phyloP scores from a whole-genome alignment of 345 rosid genomes.

The Lepidium sativum region DNA sequence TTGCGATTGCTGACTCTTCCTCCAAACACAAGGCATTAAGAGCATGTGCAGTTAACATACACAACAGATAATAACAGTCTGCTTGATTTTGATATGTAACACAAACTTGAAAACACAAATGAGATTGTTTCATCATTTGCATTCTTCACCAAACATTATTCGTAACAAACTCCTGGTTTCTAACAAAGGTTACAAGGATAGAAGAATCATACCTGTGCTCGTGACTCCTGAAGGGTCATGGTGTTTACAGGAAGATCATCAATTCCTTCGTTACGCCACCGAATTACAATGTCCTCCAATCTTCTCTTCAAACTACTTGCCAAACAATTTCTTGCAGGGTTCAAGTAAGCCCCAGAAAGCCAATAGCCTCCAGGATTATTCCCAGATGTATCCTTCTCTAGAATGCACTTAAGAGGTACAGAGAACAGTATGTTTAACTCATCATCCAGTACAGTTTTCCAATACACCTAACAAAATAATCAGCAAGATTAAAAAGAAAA shows the following conservation, averaged over 20 bases:
- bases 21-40: constrained; percentile 55
- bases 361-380: constrained; percentile 73
- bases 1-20: constrained; percentile 75
- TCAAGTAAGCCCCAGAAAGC: constrained; percentile 84
- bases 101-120: not conserved
- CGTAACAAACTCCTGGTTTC: not conserved
- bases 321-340: constrained; percentile 75
- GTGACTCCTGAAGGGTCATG: constrained; percentile 67
- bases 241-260: constrained; percentile 55
- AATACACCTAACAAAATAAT: constrained; percentile 51
- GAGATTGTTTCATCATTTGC: too few relatives aligned
- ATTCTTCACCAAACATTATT: not conserved
- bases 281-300: constrained; percentile 50
- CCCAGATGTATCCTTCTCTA: constrained; percentile 31
- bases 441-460: constrained; percentile 68
- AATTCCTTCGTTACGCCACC: constrained; percentile 84
- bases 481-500: not conserved
- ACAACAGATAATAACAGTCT: not conserved
- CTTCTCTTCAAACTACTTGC: constrained; percentile 37
- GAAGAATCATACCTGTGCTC: constrained; percentile 51
- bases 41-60: constrained; percentile 77
- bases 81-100: not conserved
- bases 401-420: constrained; percentile 54
- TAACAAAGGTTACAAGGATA: not conserved
- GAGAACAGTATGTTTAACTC: constrained; percentile 55